Percentiles rank a stretch among this genome's conserved stretches.
Evolutionary conservation across 129 eudicot species (phyloP).

Genomic region (Helichrysum umbraculigerum): DNA sequence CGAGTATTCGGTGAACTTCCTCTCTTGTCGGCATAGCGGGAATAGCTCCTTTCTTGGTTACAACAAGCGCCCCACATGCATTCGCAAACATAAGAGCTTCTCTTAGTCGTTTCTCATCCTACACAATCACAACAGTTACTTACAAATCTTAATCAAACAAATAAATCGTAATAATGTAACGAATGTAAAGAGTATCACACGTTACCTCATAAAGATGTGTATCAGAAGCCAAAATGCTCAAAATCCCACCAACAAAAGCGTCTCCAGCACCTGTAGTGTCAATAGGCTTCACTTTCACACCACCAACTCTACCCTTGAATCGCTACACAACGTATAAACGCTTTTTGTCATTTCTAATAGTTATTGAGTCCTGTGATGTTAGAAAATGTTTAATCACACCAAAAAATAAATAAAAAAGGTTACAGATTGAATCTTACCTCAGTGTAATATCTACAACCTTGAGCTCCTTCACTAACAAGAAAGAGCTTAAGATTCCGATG

Average conservation of each 20-base stretch:
- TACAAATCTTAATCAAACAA: not conserved
- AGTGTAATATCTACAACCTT: conserved; percentile 81
- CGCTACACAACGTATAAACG: conserved; percentile 39
- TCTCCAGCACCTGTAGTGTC: conserved; percentile 93
- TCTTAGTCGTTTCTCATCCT: conserved; percentile 67
- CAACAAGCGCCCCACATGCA: conserved; percentile 77
- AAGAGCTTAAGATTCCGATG: conserved; percentile 70
- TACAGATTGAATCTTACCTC: conserved; percentile 32
- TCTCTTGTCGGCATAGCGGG: conserved; percentile 74
- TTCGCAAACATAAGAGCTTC: conserved; percentile 73
- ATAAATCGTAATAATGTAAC: too few species aligned
- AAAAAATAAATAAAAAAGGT: not conserved
- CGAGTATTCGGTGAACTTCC: conserved; percentile 44
- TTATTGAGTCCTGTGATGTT: not conserved
- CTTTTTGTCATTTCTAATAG: not conserved
- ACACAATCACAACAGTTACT: conserved; percentile 13
- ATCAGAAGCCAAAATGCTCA: conserved; percentile 59
- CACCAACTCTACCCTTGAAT: conserved; percentile 72
- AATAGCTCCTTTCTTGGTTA: conserved; percentile 69
- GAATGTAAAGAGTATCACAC: not conserved
- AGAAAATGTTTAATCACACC: not conserved
- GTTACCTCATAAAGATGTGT: conserved; percentile 49
- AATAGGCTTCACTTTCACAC: conserved; percentile 62
- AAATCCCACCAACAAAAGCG: conserved; percentile 67
- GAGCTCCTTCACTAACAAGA: conserved; percentile 68